Base-by-base conservation (phyloP, 148 eudicot species). In the Beta vulgaris region DNA sequence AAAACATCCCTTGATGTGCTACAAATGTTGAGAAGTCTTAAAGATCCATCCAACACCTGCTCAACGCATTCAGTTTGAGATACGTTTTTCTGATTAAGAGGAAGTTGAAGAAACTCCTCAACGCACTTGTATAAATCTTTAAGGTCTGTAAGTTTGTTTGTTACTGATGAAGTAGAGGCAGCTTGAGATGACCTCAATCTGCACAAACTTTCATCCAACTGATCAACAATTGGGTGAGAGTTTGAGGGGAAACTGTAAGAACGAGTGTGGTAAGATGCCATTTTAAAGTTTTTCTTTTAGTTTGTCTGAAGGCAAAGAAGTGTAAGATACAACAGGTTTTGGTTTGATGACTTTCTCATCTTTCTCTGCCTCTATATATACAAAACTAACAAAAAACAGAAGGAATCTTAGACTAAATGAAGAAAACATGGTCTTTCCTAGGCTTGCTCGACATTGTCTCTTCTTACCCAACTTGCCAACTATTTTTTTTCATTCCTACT, bases 171-270 rank as follows among this genome's bases (percentile, higher is more conserved):
- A n/a, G n/a, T n/a, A n/a, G n/a, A n/a, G n/a, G n/a, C n/a, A n/a
- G n/a, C n/a, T n/a, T n/a, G n/a, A n/a, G n/a, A n/a, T n/a, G n/a
- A n/a, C n/a, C n/a, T n/a, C n/a, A n/a, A n/a, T 46, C 78, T 77
- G 25, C 75, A 68, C 2, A 78, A 39, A 18, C 74, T 79, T 35
- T 78, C 68, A 13, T 74, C 73, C 16, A 78, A 35, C 14, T 74
- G 61, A 48, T 58, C 42, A 18, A 31, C 36, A 16, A 75, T 6
- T 6, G 80, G 78, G 72, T 53, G 77, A 62, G 76, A 25, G 55
- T 32, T 35, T 13, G 81, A 73, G 44, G 84, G 84, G 42, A 73
- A 58, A 70, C 85, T 78, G 72, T 32, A 68, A 0, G 85, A 82
- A n/a, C 85, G 85, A 69, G 78, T 29, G 60, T 82, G 81, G 68